Base-by-base conservation (phyloP, 371 early-diverging fungal species). In the Capniomyces stellatus region DNA sequence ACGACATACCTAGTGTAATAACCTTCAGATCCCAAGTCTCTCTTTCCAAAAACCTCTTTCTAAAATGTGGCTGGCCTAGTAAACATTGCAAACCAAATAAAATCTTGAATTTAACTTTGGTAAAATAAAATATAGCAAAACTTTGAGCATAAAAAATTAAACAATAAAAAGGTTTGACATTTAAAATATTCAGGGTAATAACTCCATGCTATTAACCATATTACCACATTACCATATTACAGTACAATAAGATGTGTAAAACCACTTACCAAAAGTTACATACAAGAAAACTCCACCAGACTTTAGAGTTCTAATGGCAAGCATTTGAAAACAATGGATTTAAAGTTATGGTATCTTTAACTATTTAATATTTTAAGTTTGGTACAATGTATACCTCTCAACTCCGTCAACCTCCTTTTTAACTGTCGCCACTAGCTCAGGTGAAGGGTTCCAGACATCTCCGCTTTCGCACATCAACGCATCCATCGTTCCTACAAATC, bases 401-500 rank as follows among this genome's bases (percentile, higher is more conserved):
- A 86, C 87, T 56, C 87, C 86, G 43, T 74, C 75, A 29, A 91
- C 79, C 57, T 85, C 87, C 21, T 67, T 63, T n/a, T 70, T 71
- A 0, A 82, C 79, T 13, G 75, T 73, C 2, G 70, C 63, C 43
- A 81, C 64, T 42, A 84, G 60, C 43, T 82, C 84, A 40, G 71
- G 73, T 19, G 79, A 75, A 15, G 91, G 91, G 56, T 85, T 77
- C 91, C 91, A 91, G 31, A 85, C 84, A 60, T 89, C 84, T 25
- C 85, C 89, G 29, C 80, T 73, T 55, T 80, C 85, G 59, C 81
- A 84, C 82, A 85, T 82, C 54, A 85, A 64, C 3, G 86, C 86
- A 56, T 85, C 85, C 82, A 85, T 79, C 0, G 85, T 61, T 40
- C 49, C 49, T 49, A n/a, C n/a, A n/a, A n/a, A n/a, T n/a, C n/a